These are phyloP conservation scores for Zygoascus tannicola DNA, from an alignment of 805 yeast genomes.

Conservation along the genomic window DNA sequence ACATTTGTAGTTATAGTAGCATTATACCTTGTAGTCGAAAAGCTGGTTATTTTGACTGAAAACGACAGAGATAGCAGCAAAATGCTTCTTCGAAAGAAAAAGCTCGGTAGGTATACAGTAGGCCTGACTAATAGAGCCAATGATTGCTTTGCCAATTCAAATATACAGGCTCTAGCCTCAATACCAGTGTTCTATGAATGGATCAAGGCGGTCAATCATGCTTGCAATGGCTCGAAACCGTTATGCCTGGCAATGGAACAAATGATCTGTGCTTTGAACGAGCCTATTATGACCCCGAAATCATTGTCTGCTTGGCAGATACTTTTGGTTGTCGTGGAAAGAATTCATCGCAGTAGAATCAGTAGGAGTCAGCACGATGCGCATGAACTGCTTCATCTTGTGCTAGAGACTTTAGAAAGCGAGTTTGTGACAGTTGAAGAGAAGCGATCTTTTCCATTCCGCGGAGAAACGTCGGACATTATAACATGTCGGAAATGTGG, in stretches of 20 bases:
- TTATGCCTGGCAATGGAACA: constrained; percentile 1
- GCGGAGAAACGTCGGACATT: constrained; percentile 56
- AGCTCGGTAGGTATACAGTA: constrained; percentile 43
- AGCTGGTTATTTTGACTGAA: not conserved
- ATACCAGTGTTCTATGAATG: constrained; percentile 19
- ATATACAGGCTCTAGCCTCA: constrained; percentile 51
- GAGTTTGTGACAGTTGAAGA: constrained; percentile 37
- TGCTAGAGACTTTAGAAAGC: constrained; percentile 65
- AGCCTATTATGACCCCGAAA: constrained; percentile 43
- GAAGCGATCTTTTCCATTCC: constrained; percentile 51
- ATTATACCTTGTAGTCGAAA: not conserved
- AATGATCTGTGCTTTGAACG: constrained; percentile 40
- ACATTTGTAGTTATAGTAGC: not conserved
- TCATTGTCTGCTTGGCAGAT: constrained; percentile 72
- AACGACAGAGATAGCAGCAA: not conserved
- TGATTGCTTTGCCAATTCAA: constrained; percentile 89
- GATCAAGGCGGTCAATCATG: constrained; percentile 9
- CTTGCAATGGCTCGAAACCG: not conserved
- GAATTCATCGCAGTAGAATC: constrained; percentile 60
- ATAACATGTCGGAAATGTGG: constrained; percentile 64
- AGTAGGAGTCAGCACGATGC: constrained; percentile 89
- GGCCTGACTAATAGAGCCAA: constrained; percentile 76
- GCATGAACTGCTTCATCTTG: constrained; percentile 77
- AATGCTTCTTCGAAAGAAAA: constrained; percentile 25
- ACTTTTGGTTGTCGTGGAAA: constrained; percentile 55